These are phyloP conservation scores for Mycena epipterygia DNA, from an alignment of 768 basidiomycete genomes.

Conservation along the genomic window DNA sequence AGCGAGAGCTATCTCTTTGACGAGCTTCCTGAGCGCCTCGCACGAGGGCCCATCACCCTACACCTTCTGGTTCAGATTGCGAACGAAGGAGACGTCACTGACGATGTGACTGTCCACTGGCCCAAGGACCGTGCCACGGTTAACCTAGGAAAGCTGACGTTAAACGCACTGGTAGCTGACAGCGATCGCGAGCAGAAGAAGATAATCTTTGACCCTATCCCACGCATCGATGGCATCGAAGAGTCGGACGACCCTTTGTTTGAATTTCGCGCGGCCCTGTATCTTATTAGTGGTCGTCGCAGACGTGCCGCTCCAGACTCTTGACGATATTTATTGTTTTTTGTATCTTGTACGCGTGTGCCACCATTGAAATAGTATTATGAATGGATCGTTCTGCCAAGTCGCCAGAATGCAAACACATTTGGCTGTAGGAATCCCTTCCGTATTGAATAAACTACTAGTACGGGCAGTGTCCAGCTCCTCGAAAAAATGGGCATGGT, in stretches of 20 bases:
- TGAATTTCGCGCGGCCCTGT: slow-evolving; percentile 37
- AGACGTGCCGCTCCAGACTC: slow-evolving; percentile 44
- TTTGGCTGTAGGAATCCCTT: no score
- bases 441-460: no score
- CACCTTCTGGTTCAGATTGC: slow-evolving; percentile 37
- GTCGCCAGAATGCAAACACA: no score
- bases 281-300: slow-evolving; percentile 38
- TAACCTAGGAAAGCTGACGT: slow-evolving; percentile 32
- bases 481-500: no score
- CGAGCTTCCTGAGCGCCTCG: slow-evolving; percentile 34
- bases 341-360: no score
- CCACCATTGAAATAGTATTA: no score
- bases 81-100: slow-evolving; percentile 35
- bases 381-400: no score
- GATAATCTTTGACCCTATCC: slow-evolving; percentile 40
- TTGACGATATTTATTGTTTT: slow-evolving; percentile 44
- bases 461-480: no score
- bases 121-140: slow-evolving; percentile 36
- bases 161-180: slow-evolving; percentile 25
- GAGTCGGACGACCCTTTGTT: slow-evolving; percentile 37
- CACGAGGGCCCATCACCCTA: slow-evolving; percentile 30
- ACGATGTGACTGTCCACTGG: slow-evolving; percentile 39
- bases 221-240: slow-evolving; percentile 37
- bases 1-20: slow-evolving; percentile 35
- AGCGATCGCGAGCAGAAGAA: slow-evolving; percentile 34